Evolutionary conservation across 371 early-diverging fungal genomes (phyloP).

Genomic region (Funneliformis caledonium): DNA sequence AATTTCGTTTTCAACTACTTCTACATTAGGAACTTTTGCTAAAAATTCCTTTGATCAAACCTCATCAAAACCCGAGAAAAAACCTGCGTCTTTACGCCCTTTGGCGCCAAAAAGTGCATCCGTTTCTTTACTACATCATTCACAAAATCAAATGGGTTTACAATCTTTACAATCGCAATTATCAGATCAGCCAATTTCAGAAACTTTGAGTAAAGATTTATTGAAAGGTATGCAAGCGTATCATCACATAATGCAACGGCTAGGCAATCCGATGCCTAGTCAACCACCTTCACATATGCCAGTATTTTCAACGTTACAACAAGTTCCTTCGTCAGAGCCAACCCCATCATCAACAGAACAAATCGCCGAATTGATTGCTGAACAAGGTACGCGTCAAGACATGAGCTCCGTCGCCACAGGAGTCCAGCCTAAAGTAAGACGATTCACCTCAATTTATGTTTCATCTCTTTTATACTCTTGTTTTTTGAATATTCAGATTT

Average conservation of each 20-base stretch:
- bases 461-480: background rate
- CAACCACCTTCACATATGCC: background rate
- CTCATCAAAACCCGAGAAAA: background rate
- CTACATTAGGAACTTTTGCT: background rate
- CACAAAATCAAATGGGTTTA: background rate
- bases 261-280: background rate
- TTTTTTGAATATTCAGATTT: constrained; percentile 25
- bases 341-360: constrained; percentile 14
- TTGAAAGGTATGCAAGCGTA: constrained; percentile 17
- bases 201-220: constrained; percentile 11
- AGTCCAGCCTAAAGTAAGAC: constrained; percentile 16
- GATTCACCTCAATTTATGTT: background rate
- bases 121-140: background rate
- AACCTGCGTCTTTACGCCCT: background rate
- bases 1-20: background rate
- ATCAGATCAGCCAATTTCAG: background rate
- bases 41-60: background rate
- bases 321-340: background rate
- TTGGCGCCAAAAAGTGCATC: background rate
- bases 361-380: constrained; percentile 8
- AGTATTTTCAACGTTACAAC: background rate
- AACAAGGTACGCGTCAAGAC: constrained; percentile 28
- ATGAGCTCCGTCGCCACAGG: background rate
- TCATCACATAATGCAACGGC: background rate
- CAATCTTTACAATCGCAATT: background rate